Conservation (phyloP, 176 grass and related monocot genomes). For the Phoenix roebelenii region DNA sequence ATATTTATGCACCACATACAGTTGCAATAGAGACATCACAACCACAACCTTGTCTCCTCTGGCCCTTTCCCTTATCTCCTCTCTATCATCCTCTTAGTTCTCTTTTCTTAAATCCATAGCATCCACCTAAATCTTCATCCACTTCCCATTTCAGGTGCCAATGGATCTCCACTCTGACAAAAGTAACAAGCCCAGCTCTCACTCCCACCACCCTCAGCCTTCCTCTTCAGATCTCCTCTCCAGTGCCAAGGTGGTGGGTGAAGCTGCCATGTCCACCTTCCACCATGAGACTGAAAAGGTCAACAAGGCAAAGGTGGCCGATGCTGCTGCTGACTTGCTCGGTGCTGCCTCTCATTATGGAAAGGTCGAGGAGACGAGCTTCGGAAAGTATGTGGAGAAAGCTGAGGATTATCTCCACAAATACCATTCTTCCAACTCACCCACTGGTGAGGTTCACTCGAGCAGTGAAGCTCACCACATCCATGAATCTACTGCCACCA, state of each 20-base stretch:
- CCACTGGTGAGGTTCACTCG: too few relatives aligned
- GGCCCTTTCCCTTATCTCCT: too few relatives aligned
- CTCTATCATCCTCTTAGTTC: too few relatives aligned
- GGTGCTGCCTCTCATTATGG: constrained; percentile 27
- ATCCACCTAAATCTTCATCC: too few relatives aligned
- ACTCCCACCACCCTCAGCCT: neutral
- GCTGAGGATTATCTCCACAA: constrained; percentile 23
- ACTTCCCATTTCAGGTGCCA: neutral
- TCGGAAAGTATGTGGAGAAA: constrained; percentile 21
- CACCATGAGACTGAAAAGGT: constrained; percentile 22
- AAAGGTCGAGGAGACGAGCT: constrained; percentile 22
- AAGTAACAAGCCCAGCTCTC: neutral
- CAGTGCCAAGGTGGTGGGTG: constrained; percentile 19
- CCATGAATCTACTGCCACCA: too few relatives aligned
- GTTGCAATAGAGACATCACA: too few relatives aligned
- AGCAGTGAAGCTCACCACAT: too few relatives aligned
- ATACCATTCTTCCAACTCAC: neutral
- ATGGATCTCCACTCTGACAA: neutral
- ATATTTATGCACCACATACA: too few relatives aligned
- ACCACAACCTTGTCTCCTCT: too few relatives aligned
- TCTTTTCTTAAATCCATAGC: too few relatives aligned
- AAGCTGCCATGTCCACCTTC: constrained; percentile 20
- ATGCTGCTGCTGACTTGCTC: constrained; percentile 23
- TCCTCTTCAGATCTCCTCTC: constrained; percentile 24
- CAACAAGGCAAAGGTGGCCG: constrained; percentile 22